Evolutionary conservation across 164 flowering plant genomes (phyloP), one percentile per base, ranked within the genome.

Genomic region (Saururus chinensis): DNA sequence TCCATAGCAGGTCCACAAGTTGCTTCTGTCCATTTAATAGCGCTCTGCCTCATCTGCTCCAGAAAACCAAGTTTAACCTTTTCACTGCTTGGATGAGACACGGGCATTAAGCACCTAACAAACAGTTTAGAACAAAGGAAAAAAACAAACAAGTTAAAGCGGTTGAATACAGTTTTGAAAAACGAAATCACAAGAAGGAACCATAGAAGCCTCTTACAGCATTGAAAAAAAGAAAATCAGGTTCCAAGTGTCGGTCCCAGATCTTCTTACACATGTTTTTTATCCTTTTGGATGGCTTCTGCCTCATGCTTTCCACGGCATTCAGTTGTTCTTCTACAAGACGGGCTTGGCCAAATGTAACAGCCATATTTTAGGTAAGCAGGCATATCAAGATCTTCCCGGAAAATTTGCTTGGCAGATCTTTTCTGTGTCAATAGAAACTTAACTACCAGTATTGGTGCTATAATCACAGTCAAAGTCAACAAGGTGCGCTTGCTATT

Each of bases 1-100:
- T 93, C 99, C 99, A 93, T 90, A 60, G 97, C 95, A 49, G 90
- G 91, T 71, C 96, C 99, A 78, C 85, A 88, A 37, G 91, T 85
- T 68, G 97, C 89, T 68, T 82, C 89, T 75, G 82, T 82, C n/a
- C n/a, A n/a, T n/a, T n/a, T n/a, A 64, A 88, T 71, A 41, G 88
- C 82, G 71, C 67, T 66, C 71, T 74, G 84, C 76, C 88, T 82
- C 78, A 93, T 69, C 77, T 88, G 84, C 57, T 77, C 6, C 68
- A 73, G 90, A 82, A 56, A 93, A 95, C 97, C 97, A 93, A 30
- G 80, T 77, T 20, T 87, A 96, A 52, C 87, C 96, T 74, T 84
- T 88, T 96, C 96, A 90, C 67, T 88, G 89, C 42, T 65, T 76
- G 35, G 79, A 66, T 53, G 85, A 70, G 60, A 75, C 99, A 93